Conservation (phyloP, 257 asterid species). For the Nicotiana otophora region DNA sequence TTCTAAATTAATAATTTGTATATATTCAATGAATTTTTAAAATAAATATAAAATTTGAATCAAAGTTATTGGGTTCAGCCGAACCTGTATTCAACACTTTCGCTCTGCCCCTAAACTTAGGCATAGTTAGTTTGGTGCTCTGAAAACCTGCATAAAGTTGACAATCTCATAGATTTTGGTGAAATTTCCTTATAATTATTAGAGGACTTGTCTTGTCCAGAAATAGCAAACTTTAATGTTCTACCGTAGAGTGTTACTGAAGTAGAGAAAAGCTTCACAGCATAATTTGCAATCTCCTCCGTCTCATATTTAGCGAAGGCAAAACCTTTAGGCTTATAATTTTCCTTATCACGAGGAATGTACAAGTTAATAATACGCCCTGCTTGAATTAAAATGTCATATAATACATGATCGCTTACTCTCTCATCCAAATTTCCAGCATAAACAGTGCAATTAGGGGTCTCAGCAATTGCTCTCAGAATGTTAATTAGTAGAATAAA, state of each 20-base stretch:
- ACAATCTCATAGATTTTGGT: no score
- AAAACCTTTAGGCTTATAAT: constrained; percentile 57
- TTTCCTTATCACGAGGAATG: constrained; percentile 30
- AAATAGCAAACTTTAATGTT: constrained; percentile 69
- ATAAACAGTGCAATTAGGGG: constrained; percentile 8
- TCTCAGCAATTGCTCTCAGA: no score
- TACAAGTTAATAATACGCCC: constrained; percentile 61
- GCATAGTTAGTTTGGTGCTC: no score
- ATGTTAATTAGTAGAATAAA: no score
- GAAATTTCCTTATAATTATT: neutral
- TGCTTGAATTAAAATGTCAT: constrained; percentile 89
- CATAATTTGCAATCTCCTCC: constrained; percentile 74
- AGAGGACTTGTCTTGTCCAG: constrained; percentile 67
- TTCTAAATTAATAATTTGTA: no score
- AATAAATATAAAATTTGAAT: no score
- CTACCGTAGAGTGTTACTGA: constrained; percentile 58
- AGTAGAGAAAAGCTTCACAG: constrained; percentile 82
- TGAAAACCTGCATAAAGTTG: no score
- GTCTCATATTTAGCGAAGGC: constrained; percentile 83
- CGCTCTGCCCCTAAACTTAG: no score
- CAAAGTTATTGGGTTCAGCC: no score
- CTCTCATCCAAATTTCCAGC: constrained; percentile 74
- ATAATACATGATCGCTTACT: constrained; percentile 73
- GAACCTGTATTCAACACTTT: no score
- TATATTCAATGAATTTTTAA: no score